These are phyloP conservation scores for Alternaria ventricosa DNA, from an alignment of 2,329 filamentous ascomycete species.

Conservation along the genomic window DNA sequence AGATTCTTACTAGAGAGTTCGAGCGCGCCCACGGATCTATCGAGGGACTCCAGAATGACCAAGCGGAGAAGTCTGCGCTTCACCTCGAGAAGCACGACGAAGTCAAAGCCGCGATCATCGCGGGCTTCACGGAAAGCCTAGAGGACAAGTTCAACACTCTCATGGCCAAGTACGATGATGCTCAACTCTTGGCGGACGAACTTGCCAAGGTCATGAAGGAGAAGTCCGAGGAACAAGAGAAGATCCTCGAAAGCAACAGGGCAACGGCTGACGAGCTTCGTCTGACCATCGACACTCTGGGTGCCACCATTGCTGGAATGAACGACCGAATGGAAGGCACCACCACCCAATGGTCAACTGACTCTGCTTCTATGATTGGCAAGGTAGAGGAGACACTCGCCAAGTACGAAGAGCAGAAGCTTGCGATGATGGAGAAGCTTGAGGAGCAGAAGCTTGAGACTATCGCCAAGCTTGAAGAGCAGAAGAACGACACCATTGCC, in stretches of 20 bases:
- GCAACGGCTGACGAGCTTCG: constrained; percentile 86
- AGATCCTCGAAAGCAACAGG: constrained; percentile 77
- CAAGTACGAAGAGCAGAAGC: constrained; percentile 79
- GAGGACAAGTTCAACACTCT: constrained; percentile 84
- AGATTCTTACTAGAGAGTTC: constrained; percentile 82
- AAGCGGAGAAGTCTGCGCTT: constrained; percentile 65
- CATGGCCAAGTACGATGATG: constrained; percentile 86
- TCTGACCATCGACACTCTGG: constrained; percentile 82
- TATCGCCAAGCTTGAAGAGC: constrained; percentile 74
- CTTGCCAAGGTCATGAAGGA: constrained; percentile 76
- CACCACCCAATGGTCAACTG: constrained; percentile 84
- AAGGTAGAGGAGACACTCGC: constrained; percentile 79
- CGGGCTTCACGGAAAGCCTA: constrained; percentile 63
- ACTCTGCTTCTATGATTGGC: constrained; percentile 84
- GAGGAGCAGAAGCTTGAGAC: constrained; percentile 70
- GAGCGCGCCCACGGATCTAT: constrained; percentile 84
- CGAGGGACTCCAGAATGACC: constrained; percentile 80
- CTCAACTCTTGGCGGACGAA: constrained; percentile 75
- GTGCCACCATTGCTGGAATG: constrained; percentile 62
- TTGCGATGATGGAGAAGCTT: constrained; percentile 74
- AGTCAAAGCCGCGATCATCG: constrained; percentile 60
- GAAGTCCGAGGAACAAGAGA: constrained; percentile 74
- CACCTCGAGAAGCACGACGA: constrained; percentile 67
- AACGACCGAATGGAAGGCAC: constrained; percentile 74
- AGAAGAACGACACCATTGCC: constrained; percentile 70